Conservation (phyloP, 768 basidiomycete genomes). For the Pluteus cervinus region DNA sequence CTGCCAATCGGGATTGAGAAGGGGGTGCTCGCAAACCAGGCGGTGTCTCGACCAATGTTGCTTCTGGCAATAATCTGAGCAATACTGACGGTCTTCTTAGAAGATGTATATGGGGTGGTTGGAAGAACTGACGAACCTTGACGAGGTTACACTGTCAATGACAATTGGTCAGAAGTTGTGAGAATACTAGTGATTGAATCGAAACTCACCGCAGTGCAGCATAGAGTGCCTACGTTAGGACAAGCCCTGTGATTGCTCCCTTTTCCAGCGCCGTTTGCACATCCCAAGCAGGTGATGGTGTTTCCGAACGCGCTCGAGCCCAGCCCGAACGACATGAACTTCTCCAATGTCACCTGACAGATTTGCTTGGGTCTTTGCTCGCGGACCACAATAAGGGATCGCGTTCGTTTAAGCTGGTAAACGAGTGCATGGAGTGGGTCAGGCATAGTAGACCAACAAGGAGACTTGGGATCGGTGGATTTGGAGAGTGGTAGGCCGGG, state of each 20-base stretch:
- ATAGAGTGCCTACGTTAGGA: conserved; percentile 14
- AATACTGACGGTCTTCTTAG: neutral
- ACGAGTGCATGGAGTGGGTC: too few relatives aligned
- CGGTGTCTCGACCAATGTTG: conserved; percentile 30
- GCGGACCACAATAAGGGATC: too few relatives aligned
- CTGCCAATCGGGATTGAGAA: conserved; percentile 22
- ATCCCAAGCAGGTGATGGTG: conserved; percentile 14
- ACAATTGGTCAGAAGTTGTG: neutral
- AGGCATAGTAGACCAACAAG: too few relatives aligned
- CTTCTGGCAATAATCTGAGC: conserved; percentile 13
- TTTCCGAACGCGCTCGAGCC: conserved; percentile 17
- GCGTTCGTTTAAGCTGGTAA: too few relatives aligned
- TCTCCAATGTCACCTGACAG: conserved; percentile 15
- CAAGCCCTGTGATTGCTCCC: conserved; percentile 7
- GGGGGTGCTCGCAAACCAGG: conserved; percentile 25
- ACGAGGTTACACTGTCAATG: conserved; percentile 2
- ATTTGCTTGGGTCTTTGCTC: conserved; percentile 4
- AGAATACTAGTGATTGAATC: neutral
- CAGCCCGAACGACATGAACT: conserved; percentile 22
- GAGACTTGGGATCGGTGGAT: too few relatives aligned
- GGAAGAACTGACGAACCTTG: neutral
- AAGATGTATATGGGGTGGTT: neutral
- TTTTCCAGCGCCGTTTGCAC: conserved; percentile 13
- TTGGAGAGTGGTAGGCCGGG: too few relatives aligned
- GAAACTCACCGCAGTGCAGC: conserved; percentile 22